Base-by-base conservation (phyloP, 2,329 filamentous ascomycete species). In the Ophiostoma angusticollis region DNA sequence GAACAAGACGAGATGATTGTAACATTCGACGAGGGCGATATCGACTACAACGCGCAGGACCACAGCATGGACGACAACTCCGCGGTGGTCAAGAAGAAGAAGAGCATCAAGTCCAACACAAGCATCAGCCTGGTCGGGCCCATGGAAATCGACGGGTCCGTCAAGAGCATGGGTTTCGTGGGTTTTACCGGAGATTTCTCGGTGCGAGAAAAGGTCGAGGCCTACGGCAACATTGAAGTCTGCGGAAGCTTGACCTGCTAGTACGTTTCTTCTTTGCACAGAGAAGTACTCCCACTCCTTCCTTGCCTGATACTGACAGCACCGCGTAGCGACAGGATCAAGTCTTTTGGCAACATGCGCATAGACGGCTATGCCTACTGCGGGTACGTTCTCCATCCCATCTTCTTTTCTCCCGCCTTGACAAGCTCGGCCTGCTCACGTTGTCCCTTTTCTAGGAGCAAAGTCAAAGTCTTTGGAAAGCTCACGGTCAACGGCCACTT, bases 401-500 rank as follows among this genome's bases (percentile, higher is more conserved):
- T 11, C 12, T 24, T 6, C 31, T 28, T 16, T 27, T 35, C 6
- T 32, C n/a, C 37, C 17, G 23, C 7, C 12, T 12, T 24, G 7
- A 24, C 7, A 6, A 12, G 12, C 12, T 28, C 11, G 12, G 25
- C n/a, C 11, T 28, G 25, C 11, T 5, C 11, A 5, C 11, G 11
- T n/a, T 13, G 12, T 9, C 11, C 25, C 16, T 6, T 6, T 8
- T 7, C 16, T 31, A 65, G 61, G 31, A 61, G 61, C 43, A 64
- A 62, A 43, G 60, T 68, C 46, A 65, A 64, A 35, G 60, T 64
- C 19, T 66, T 59, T 44, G 65, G 65, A 16, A 65, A 65, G 49
- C 54, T 69, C 27, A 64, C 54, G 36, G 48, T 68, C 18, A 53
- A 55, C 9, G 65, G 65, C 6, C 60, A 54, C 18, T 51, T 65